Conservation (phyloP, 2,329 filamentous ascomycete genomes). For the Seiridium unicorne region DNA sequence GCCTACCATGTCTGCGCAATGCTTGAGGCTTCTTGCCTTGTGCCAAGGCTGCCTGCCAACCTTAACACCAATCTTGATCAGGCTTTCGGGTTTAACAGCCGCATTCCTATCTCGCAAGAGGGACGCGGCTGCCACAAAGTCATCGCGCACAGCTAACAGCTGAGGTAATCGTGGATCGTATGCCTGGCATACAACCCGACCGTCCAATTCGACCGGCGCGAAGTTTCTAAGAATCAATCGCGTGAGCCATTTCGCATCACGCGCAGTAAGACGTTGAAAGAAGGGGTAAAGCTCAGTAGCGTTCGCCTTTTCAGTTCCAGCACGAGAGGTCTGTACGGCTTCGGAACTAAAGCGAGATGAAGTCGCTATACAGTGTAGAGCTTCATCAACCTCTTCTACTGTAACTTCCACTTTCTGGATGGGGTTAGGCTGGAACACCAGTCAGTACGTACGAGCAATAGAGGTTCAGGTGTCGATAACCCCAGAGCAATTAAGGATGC, state of each 20-base stretch:
- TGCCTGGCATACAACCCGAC: slow-evolving; percentile 49
- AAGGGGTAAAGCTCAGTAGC: slow-evolving; percentile 36
- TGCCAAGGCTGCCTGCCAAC: slow-evolving; percentile 63
- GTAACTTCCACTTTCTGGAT: slow-evolving; percentile 45
- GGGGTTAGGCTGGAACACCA: slow-evolving; percentile 44
- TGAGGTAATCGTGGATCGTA: slow-evolving; percentile 71
- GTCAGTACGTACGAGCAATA: slow-evolving; percentile 14
- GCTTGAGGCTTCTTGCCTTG: slow-evolving; percentile 69
- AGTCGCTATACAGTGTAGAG: slow-evolving; percentile 66
- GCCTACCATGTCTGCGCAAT: slow-evolving; percentile 66
- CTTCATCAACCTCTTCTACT: slow-evolving; percentile 69
- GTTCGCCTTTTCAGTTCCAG: neutral
- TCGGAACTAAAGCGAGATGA: slow-evolving; percentile 70
- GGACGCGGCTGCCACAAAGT: slow-evolving; percentile 59
- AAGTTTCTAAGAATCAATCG: slow-evolving; percentile 77
- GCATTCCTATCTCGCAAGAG: slow-evolving; percentile 43
- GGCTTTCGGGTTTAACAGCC: slow-evolving; percentile 18
- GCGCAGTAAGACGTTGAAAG: slow-evolving; percentile 59
- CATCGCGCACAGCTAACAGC: slow-evolving; percentile 67
- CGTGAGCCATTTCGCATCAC: slow-evolving; percentile 84
- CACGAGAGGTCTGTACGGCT: slow-evolving; percentile 34
- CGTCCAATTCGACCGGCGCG: slow-evolving; percentile 63
- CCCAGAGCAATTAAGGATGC: too few relatives aligned
- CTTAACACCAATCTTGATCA: slow-evolving; percentile 60
- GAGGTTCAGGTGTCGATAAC: too few relatives aligned